Base-by-base conservation (phyloP, 2,329 filamentous ascomycete species). In the Colletotrichum cordylinicola region DNA sequence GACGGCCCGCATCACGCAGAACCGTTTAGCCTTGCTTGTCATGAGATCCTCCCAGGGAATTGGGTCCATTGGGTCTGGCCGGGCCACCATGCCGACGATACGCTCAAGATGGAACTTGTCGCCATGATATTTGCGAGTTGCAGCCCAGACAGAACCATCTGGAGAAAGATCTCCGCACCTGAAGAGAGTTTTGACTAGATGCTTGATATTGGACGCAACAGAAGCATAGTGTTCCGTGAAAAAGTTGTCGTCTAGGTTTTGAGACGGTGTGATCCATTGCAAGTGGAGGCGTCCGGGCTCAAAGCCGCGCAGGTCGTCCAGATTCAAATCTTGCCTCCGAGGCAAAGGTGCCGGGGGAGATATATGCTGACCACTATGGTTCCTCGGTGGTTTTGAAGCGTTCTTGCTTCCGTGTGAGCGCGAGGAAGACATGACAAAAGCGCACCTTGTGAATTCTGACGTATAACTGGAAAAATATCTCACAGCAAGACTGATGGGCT, bases 21-120 rank as follows among this genome's bases (percentile, higher is more conserved):
- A 70, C 16, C 82, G 80, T 65, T 82, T 80, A 1, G 66, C 52
- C 16, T 64, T 61, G 24, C 80, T 72, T 18, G 58, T 70, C 31
- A 84, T 78, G 8, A 85, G 71, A 29, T 73, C 77, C 16, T 81
- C 82, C 83, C 83, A 84, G 6, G 78, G 77, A 15, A 74, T 75
- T 9, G 73, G 55, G 2, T 78, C 74, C 6, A 31, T 33, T 6
- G 78, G 75, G 43, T 82, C 80, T 15, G 82, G 80, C 4, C 78
- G 78, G 66, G 82, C 82, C n/a, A 84, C 69, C 24, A 79, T 70
- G 55, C 78, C 70, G 16, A 82, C 24, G 13, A 56, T 52, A 27
- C 52, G 33, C 33, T 71, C 58, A 48, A 76, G 15, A 15, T 21
- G 66, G 15, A 37, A 37, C 9, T 21, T 37, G 35, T 31, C 29